Base-by-base conservation (phyloP, 345 rosid genomes). In the Adansonia digitata region DNA sequence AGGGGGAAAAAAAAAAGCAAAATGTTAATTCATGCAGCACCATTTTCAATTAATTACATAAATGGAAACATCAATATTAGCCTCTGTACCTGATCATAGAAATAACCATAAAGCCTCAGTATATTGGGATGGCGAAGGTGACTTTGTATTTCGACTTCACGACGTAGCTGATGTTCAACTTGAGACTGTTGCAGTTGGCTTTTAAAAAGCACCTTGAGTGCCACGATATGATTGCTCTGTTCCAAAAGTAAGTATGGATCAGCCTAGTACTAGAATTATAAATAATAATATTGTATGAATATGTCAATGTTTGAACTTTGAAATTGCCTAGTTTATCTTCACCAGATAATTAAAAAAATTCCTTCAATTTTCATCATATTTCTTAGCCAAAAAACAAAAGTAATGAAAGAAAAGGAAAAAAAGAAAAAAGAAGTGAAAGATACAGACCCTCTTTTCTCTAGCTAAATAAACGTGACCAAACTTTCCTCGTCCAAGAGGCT, bases 101-200 rank as follows among this genome's bases (percentile, higher is more conserved):
- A 95, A 80, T 95, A 95, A 64, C 99, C 99, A 78, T 93, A 95
- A 29, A 95, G 93, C 1, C 98, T 84, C 74, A 95, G 77, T 11
- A 95, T 95, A 52, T 93, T 95, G 39, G 99, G 92, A 80, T 93
- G 91, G 1, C 97, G 84, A 53, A 95, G 97, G 84, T 95, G 98
- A 79, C 98, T 93, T 79, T 95, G 99, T 46, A 95, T 95, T 83
- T 95, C 98, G 24, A 95, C 97, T 88, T 95, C 99, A 10, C 98
- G 86, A 8, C 97, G 89, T 5, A 95, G 94, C 83, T 93, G 99
- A 78, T 93, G 98, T 81, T 95, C 98, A 68, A 93, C 98, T 80
- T 93, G 98, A 37, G 99, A 95, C 77, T 95, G 92, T 40, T 93
- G 98, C 80, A 95, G 83, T 86, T 95, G 99, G 80, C 84, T 89